Conservation (phyloP, 2,329 filamentous ascomycete species). For the Apiospora marii region DNA sequence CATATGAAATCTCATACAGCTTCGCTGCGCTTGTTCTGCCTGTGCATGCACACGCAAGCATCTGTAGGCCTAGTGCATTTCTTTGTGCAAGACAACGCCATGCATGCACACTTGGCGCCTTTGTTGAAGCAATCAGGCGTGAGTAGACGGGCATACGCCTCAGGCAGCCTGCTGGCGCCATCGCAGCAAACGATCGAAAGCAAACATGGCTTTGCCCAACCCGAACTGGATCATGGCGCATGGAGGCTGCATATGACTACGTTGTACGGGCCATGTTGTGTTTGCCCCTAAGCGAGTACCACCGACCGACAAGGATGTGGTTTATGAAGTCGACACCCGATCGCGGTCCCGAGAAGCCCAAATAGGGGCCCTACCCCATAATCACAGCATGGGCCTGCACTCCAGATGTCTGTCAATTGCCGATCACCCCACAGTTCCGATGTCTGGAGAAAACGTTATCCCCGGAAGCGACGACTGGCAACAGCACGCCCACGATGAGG, state of each 20-base stretch:
- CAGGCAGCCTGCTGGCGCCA: slow-evolving; percentile 2
- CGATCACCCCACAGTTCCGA: neutral
- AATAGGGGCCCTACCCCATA: neutral
- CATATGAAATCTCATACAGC: neutral
- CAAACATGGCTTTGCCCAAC: neutral
- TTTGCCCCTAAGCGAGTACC: neutral
- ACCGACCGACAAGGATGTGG: neutral
- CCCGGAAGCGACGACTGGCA: neutral
- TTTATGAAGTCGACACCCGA: neutral
- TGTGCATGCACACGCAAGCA: neutral
- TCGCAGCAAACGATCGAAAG: slow-evolving; percentile 1
- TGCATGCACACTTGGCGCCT: neutral
- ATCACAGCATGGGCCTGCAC: neutral
- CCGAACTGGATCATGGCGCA: neutral
- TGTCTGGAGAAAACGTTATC: neutral
- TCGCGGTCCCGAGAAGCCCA: slow-evolving; percentile 1
- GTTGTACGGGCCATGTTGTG: neutral
- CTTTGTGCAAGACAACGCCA: neutral
- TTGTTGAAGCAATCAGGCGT: neutral
- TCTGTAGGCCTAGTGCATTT: neutral
- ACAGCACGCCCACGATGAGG: neutral
- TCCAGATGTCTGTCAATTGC: neutral
- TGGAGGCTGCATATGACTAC: neutral
- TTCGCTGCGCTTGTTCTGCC: neutral
- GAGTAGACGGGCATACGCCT: neutral